phyloP scores from a whole-genome alignment of 371 early-diverging fungal genomes.

The Haplosporangium sp. region DNA sequence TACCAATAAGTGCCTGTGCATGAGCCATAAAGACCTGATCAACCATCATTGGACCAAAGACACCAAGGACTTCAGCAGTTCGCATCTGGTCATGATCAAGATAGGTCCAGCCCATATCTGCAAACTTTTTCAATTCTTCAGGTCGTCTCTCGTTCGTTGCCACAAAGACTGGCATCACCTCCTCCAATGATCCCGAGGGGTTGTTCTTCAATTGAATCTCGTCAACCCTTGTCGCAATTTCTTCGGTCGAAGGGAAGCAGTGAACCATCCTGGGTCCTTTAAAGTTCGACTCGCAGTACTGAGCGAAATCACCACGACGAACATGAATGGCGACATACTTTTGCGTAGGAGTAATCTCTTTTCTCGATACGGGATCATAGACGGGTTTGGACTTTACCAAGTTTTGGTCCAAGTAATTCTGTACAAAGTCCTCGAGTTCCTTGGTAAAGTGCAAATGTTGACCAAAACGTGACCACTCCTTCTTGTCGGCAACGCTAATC shows the following conservation, averaged over 20 bases:
- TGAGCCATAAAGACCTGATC: conserved; percentile 54
- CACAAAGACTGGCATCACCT: conserved; percentile 50
- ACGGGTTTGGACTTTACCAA: conserved; percentile 16
- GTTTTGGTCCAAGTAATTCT: conserved; percentile 32
- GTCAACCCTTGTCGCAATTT: conserved; percentile 45
- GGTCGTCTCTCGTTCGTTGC: conserved; percentile 52
- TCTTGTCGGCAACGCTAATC: conserved; percentile 46
- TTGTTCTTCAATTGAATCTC: conserved; percentile 28
- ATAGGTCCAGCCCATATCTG: conserved; percentile 47
- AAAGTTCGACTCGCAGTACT: conserved; percentile 41
- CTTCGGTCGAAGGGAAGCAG: conserved; percentile 50
- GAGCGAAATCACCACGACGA: conserved; percentile 51
- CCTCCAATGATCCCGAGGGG: conserved; percentile 17
- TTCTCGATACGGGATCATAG: conserved; percentile 5
- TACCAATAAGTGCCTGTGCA: conserved; percentile 44
- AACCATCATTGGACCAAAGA: conserved; percentile 54
- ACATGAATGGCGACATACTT: conserved; percentile 45
- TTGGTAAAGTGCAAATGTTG: conserved; percentile 43
- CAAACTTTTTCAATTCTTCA: conserved; percentile 51
- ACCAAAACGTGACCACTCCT: conserved; percentile 52
- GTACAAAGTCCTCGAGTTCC: conserved; percentile 37
- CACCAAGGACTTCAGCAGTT: conserved; percentile 37
- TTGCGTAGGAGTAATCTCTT: neutral
- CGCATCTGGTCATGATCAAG: conserved; percentile 47
- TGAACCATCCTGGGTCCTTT: conserved; percentile 37